Evolutionary conservation across 2,329 filamentous ascomycete genomes (phyloP), one percentile per base, ranked within the genome.

Genomic region (Neopestalotiopsis sp.): DNA sequence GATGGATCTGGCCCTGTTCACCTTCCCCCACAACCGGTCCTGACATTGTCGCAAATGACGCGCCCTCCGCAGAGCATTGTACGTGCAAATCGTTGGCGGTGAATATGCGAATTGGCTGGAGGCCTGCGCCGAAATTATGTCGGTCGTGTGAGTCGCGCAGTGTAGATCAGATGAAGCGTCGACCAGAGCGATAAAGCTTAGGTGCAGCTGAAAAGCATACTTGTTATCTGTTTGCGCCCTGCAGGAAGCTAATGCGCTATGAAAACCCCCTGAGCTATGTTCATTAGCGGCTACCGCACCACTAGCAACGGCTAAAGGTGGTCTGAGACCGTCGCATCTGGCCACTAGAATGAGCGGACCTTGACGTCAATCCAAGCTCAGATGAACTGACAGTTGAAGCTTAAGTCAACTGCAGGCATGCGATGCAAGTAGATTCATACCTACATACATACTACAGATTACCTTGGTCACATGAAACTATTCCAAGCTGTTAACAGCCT

Each of bases 1-100:
- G 45, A 53, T n/a, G 45, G 17, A 53, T 53, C n/a, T 63, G 28
- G 61, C 34, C 61, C 61, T 42, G 9, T 63, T 38, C 32, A 34
- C 61, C 38, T 38, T 56, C 45, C 63, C 30, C 63, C 63, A 20
- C 53, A 17, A 66, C 49, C 53, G n/a, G 10, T 66, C 30, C 63
- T 45, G 63, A 28, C 63, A 66, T 66, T 30, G 45, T 66, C 63
- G 63, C 20, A 57, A 66, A n/a, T n/a, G 12, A 24, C 24, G 45
- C 42, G n/a, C 32, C 63, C 14, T 57, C 49, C 20, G 14, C 13
- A 30, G 34, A 3, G 45, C 49, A 56, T 56, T 30, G 53, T 57
- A 53, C 45, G n/a, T 20, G 24, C 45, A 20, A 53, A 17, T 20
- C 6, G 45, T 53, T 6, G n/a, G 7, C n/a, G n/a, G 45, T n/a